These are phyloP conservation scores for Emmonsiellopsis sp. DNA, from an alignment of 2,329 filamentous ascomycete genomes.

Conservation along the genomic window DNA sequence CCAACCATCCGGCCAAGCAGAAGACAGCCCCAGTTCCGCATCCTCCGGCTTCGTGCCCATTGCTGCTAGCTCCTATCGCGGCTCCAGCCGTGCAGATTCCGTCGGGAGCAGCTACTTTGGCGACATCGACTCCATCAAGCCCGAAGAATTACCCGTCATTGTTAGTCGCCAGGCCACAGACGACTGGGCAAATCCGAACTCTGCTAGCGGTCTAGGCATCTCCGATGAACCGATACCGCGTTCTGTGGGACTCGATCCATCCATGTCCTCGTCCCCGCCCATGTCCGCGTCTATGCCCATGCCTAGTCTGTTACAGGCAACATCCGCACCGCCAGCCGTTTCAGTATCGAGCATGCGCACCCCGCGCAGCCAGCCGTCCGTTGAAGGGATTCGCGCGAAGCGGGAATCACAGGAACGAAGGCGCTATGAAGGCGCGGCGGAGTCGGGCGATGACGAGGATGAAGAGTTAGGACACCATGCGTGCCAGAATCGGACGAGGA, in stretches of 20 bases:
- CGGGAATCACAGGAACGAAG: conserved; percentile 67
- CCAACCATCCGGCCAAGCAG: conserved; percentile 43
- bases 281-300: conserved; percentile 36
- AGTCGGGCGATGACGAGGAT: conserved; percentile 91
- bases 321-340: conserved; percentile 57
- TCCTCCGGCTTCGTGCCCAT: conserved; percentile 63
- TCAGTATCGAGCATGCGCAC: conserved; percentile 41
- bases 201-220: conserved; percentile 63
- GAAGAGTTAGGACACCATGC: conserved; percentile 64
- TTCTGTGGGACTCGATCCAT: conserved; percentile 2
- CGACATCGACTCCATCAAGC: conserved; percentile 68
- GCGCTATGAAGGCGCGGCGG: conserved; percentile 55
- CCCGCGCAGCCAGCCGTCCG: conserved; percentile 56
- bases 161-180: conserved; percentile 64
- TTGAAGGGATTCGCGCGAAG: conserved; percentile 66
- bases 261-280: conserved; percentile 3
- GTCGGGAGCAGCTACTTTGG: conserved; percentile 75
- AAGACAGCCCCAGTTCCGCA: conserved; percentile 75
- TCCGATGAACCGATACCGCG: conserved; percentile 43
- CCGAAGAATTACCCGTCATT: conserved; percentile 69
- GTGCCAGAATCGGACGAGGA: conserved; percentile 40
- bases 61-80: conserved; percentile 66
- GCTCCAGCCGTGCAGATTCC: conserved; percentile 78
- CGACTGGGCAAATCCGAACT: conserved; percentile 38
- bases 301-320: conserved; percentile 46